Base-by-base conservation (phyloP, 805 yeast species). In the Wickerhamiella sorbophila region DNA sequence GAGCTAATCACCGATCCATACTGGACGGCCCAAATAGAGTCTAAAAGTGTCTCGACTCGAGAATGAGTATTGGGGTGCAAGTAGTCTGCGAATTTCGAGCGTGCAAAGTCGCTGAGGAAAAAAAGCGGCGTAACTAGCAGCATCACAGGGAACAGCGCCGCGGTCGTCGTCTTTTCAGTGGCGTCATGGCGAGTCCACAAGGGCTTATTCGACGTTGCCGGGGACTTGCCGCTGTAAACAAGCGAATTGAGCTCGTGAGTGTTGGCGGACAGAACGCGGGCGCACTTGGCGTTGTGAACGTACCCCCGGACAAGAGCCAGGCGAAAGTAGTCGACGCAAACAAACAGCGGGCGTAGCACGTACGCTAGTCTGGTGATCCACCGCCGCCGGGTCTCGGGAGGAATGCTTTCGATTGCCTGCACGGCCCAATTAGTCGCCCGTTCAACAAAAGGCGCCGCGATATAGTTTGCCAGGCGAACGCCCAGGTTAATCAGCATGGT, bases 1-100 rank as follows among this genome's bases (percentile, higher is more conserved):
- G 37, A 60, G 24, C 12, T 36, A 5, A 12, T 15, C 8, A 15
- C 21, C 8, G 9, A 10, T 8, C 38, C 38, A 24, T 20, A 36
- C 19, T n/a, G 21, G 18, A 16, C 21, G 4, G 18, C n/a, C 38
- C 38, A 36, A 5, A 24, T 24, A 3, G 27, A 20, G 10, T 22
- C 8, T 2, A 36, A 8, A n/a, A n/a, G 15, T 3, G 21, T 12
- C 4, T 36, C 20, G 31, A 15, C 29, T 8, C 4, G n/a, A n/a
- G 14, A 20, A 4, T 21, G n/a, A 12, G 12, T 3, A 4, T n/a
- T 4, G 14, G 38, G 38, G 16, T 20, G 9, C 14, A 36, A 16
- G 24, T 18, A n/a, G 5, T 24, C 31, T 3, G 17, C 29, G 12
- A 36, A 12, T 20, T 17, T n/a, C 10, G 21, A 12, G n/a, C 43